A percentile compares a stretch with the other conserved stretches of the same genome.
phyloP scores from a whole-genome alignment of 768 basidiomycete genomes.

The Mycena chlorophos region DNA sequence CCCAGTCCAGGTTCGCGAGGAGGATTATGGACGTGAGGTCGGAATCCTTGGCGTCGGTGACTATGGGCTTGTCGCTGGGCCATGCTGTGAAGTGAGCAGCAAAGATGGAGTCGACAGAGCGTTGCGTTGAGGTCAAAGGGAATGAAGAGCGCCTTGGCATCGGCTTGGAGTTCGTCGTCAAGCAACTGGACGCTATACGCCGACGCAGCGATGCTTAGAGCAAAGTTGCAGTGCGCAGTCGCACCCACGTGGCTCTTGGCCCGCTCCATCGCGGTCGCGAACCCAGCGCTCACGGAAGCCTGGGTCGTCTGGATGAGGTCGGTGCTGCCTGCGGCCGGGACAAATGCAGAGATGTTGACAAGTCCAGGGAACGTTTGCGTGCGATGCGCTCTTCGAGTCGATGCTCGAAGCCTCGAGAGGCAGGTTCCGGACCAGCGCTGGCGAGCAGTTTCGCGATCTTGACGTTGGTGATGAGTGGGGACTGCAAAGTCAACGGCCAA shows the following conservation, averaged over 20 bases:
- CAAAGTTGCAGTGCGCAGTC: constrained; percentile 83
- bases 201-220: constrained; percentile 76
- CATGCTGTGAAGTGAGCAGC: too few species aligned
- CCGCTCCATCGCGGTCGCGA: constrained; percentile 78
- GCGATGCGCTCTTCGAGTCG: too few species aligned
- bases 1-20: constrained; percentile 93
- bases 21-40: too few species aligned
- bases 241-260: constrained; percentile 64
- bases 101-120: too few species aligned
- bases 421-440: constrained; percentile 83
- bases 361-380: too few species aligned
- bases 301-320: constrained; percentile 71
- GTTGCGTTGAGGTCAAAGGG: too few species aligned
- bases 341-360: constrained; percentile 86
- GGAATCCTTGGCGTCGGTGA: too few species aligned
- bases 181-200: constrained; percentile 60
- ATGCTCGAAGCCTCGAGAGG: too few species aligned
- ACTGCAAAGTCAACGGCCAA: constrained; percentile 99
- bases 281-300: constrained; percentile 86
- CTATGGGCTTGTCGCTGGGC: too few species aligned
- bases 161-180: constrained; percentile 74
- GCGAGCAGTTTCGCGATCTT: constrained; percentile 97
- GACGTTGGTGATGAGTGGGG: constrained; percentile 95
- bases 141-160: constrained; percentile 79
- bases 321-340: constrained; percentile 59